Evolutionary conservation across 306 rosid species (phyloP).

Genomic region (Malus sylvestris): DNA sequence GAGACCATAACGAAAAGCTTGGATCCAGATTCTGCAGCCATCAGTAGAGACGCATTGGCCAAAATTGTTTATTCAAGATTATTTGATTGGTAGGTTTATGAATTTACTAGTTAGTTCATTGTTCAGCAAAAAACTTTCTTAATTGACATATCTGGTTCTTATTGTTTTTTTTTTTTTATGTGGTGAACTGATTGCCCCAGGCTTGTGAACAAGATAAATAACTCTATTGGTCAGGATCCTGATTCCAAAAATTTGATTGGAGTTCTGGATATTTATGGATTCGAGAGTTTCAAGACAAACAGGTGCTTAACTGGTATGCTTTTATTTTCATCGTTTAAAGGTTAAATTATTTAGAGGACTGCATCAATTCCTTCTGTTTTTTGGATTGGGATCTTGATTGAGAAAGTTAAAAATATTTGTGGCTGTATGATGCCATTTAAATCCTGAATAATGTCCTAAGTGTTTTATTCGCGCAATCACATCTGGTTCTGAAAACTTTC

Average conservation of each 20-base stretch:
- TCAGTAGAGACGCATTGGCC: slow-evolving; percentile 86
- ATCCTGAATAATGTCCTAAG: background rate
- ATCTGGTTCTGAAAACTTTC: background rate
- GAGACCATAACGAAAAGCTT: slow-evolving; percentile 78
- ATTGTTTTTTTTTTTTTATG: slow-evolving; percentile 1
- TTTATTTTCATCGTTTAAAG: slow-evolving; percentile 39
- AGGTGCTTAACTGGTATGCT: slow-evolving; percentile 80
- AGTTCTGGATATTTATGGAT: slow-evolving; percentile 96
- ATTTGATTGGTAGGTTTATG: slow-evolving; percentile 71
- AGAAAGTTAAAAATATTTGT: background rate
- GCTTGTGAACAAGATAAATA: slow-evolving; percentile 86
- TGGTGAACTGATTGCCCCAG: slow-evolving; percentile 35
- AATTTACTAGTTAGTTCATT: background rate
- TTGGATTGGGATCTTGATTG: slow-evolving; percentile 11
- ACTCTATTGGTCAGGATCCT: slow-evolving; percentile 91
- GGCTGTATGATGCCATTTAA: slow-evolving; percentile 11
- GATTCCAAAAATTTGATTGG: slow-evolving; percentile 73
- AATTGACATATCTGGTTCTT: background rate
- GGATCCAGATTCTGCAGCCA: slow-evolving; percentile 64
- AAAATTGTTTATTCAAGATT: slow-evolving; percentile 80
- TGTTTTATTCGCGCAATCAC: background rate
- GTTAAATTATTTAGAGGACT: slow-evolving; percentile 23
- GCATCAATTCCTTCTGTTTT: slow-evolving; percentile 9
- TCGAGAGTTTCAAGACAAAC: slow-evolving; percentile 99
- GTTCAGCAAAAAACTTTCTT: background rate